phyloP scores from a whole-genome alignment of 2,329 filamentous ascomycete species.

The Zarea fungicola region DNA sequence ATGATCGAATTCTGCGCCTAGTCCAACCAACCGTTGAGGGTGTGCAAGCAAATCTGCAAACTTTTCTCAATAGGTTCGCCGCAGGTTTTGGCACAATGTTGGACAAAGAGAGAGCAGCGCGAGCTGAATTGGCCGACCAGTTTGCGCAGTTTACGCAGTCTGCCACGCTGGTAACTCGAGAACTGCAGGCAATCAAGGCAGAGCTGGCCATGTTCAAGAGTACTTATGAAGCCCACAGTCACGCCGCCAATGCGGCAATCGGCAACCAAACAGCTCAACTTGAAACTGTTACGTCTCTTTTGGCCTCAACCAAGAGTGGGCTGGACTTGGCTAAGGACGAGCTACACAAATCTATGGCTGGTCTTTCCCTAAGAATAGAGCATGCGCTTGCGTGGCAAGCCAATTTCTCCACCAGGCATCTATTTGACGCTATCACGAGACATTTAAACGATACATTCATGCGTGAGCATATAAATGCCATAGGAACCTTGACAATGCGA shows the following conservation, averaged over 20 bases:
- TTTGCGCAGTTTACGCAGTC: neutral
- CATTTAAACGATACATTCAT: constrained; percentile 25
- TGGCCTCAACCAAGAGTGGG: neutral
- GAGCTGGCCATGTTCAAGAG: neutral
- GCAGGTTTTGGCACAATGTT: constrained; percentile 15
- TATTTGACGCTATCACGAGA: constrained; percentile 36
- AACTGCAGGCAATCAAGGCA: neutral
- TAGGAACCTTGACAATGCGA: neutral
- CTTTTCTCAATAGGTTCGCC: neutral
- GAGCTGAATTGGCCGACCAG: constrained; percentile 13
- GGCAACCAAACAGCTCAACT: neutral
- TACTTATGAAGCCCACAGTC: neutral
- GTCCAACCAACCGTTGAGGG: neutral
- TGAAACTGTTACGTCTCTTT: neutral
- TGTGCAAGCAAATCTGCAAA: neutral
- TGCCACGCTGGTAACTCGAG: neutral
- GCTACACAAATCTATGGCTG: constrained; percentile 24
- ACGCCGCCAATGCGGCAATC: neutral
- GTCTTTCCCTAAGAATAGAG: constrained; percentile 24
- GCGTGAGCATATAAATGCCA: neutral
- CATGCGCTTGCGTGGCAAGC: constrained; percentile 41
- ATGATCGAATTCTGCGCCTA: neutral
- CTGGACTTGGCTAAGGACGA: constrained; percentile 18
- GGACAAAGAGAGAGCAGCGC: constrained; percentile 17
- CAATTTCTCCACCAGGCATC: constrained; percentile 40